These are phyloP conservation scores for Penicillium robsamsonii DNA, from an alignment of 495 filamentous ascomycete genomes.

Conservation along the genomic window DNA sequence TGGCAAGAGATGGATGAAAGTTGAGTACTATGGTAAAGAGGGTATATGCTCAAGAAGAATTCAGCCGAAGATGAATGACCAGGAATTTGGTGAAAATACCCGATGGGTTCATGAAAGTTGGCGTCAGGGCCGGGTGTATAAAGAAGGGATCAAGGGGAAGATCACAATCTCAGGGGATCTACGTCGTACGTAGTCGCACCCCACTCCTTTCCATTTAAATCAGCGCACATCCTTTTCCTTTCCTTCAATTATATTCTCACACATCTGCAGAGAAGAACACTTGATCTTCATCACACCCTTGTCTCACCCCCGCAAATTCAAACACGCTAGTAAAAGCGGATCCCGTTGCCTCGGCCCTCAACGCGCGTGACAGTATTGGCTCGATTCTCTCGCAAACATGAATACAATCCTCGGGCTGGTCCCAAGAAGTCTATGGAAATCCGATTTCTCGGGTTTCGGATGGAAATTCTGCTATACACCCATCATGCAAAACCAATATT, in stretches of 20 bases:
- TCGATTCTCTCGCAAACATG: not conserved
- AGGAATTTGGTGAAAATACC: not conserved
- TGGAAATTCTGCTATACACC: not conserved
- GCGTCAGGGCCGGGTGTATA: too few species aligned
- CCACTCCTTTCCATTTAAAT: constrained; percentile 1
- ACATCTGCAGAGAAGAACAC: too few species aligned
- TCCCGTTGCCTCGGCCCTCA: not conserved
- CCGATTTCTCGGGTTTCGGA: not conserved
- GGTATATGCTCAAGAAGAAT: not conserved
- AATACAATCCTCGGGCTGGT: not conserved
- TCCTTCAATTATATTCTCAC: too few species aligned
- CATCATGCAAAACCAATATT: not conserved
- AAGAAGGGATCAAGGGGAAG: not conserved
- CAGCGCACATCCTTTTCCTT: not conserved
- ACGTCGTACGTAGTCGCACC: not conserved
- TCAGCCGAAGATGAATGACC: not conserved
- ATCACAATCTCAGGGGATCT: not conserved
- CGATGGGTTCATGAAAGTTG: too few species aligned
- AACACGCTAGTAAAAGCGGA: not conserved
- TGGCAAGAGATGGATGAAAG: constrained; percentile 22
- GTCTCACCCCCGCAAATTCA: constrained; percentile 1
- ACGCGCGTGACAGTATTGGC: not conserved
- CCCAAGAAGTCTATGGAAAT: not conserved
- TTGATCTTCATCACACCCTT: not conserved
- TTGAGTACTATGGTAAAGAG: not conserved